Evolutionary conservation across 176 grass and related monocot species (phyloP), one percentile per base, ranked within the genome.

Genomic region (Lolium perenne): DNA sequence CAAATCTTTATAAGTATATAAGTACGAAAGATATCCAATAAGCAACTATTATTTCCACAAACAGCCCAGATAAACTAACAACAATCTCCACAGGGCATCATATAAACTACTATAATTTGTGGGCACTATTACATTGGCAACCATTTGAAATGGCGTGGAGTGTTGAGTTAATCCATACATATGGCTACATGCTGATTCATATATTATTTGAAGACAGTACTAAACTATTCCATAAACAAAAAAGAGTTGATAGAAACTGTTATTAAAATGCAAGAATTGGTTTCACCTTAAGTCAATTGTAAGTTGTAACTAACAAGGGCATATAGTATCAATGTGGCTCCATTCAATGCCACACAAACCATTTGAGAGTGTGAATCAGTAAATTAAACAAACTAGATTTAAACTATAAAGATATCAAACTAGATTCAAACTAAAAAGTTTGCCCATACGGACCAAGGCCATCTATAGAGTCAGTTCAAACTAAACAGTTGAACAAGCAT

Each of bases 271-370:
- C 57, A 76, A 50, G 45, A 60, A 76, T 23, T 75, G 17, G 47
- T 67, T 51, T 53, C 25, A 16, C 48, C 29, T 43, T 8, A 14
- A 82, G 46, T 74, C 45, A 25, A 41, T 8, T 76, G 10, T 21
- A 64, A 50, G 71, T 8, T 76, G 10, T 21, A 64, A 50, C 41
- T 65, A 12, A 55, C 8, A 38, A 54, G 29, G 59, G 48, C 26
- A 38, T 84, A 35, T 35, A 49, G 45, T 50, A 85, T 78, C 14
- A 69, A 84, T 18, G 35, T 68, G 64, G 59, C 83, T 77, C 18
- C 74, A 17, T 78, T 14, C 45, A 68, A 63, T 78, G 6, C 6
- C 14, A n/a, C 32, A 85, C 21, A 78, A 68, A 51, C 14, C 49
- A 78, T 62, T 45, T 85, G n/a, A 17, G 47, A 38, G 63, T 66